Evolutionary conservation across 2,329 filamentous ascomycete genomes (phyloP).

Genomic region (Pseudocercospora eumusae): DNA sequence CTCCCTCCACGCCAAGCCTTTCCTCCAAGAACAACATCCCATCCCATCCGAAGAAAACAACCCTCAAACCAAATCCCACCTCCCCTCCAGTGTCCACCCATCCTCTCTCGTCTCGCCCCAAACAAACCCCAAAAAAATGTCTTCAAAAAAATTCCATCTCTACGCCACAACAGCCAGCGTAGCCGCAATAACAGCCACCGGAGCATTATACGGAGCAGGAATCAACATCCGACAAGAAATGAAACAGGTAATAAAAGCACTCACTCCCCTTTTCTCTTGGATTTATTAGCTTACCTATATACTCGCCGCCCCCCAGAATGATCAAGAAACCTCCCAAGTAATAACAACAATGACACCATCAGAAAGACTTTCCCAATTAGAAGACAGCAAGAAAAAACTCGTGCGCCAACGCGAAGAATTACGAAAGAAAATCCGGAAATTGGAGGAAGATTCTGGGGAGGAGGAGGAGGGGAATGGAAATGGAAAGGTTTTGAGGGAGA

Average conservation of each 20-base stretch:
- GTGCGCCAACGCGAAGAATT: constrained; percentile 55
- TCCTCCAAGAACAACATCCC: background rate
- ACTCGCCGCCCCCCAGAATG: constrained; percentile 49
- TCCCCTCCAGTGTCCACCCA: too few species aligned
- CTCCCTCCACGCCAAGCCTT: constrained; percentile 16
- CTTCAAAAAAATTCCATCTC: constrained; percentile 45
- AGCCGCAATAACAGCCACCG: constrained; percentile 58
- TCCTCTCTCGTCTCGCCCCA: too few species aligned
- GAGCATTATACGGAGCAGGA: constrained; percentile 61
- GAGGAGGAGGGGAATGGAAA: background rate
- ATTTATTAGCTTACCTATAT: too few species aligned
- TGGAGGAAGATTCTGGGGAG: constrained; percentile 47
- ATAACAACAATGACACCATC: constrained; percentile 49
- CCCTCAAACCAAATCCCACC: too few species aligned
- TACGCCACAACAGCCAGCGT: constrained; percentile 58
- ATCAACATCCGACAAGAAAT: constrained; percentile 57
- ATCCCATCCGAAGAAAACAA: constrained; percentile 4
- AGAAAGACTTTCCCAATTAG: constrained; percentile 58
- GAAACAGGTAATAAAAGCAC: constrained; percentile 50
- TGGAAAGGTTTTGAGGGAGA: constrained; percentile 5
- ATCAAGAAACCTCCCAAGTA: constrained; percentile 47
- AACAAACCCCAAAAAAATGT: constrained; percentile 20
- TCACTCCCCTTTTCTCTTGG: background rate
- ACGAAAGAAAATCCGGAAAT: constrained; percentile 58
- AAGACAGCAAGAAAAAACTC: constrained; percentile 53